Evolutionary conservation across 108 stramenopile species (phyloP).

Genomic region (Phaeodactylum tricornutum): DNA sequence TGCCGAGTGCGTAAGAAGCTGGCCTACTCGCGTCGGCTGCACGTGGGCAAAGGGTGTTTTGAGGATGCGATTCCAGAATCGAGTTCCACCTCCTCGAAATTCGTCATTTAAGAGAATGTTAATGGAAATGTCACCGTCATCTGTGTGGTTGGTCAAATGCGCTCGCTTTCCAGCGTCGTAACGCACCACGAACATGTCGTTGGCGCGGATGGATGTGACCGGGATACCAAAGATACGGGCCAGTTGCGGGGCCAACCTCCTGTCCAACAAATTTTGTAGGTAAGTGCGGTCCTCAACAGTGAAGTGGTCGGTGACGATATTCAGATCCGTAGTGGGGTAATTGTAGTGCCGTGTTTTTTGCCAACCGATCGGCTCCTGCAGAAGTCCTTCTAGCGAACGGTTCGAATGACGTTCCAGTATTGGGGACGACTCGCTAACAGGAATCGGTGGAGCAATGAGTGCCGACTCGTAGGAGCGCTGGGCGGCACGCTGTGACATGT

Average conservation of each 20-base stretch:
- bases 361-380: constrained; percentile 39
- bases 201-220: constrained; percentile 33
- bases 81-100: constrained; percentile 62
- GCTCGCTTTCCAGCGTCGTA: constrained; percentile 18
- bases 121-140: constrained; percentile 38
- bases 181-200: constrained; percentile 48
- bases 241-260: constrained; percentile 39
- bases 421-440: background rate
- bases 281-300: constrained; percentile 31
- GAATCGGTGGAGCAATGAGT: too few species aligned
- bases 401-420: too few species aligned
- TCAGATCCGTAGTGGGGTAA: constrained; percentile 65
- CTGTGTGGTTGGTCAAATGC: constrained; percentile 31
- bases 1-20: constrained; percentile 30
- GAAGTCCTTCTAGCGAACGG: background rate
- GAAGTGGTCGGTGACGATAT: constrained; percentile 50
- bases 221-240: constrained; percentile 41
- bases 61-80: constrained; percentile 25
- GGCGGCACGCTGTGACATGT: constrained; percentile 42
- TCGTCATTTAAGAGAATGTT: constrained; percentile 53
- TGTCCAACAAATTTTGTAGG: constrained; percentile 30
- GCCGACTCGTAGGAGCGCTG: constrained; percentile 18
- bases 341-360: constrained; percentile 36
- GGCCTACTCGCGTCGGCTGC: constrained; percentile 30
- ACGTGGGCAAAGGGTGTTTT: constrained; percentile 21